Conservation (phyloP, 352 stramenopile species). For the Sclerospora graminicola region DNA sequence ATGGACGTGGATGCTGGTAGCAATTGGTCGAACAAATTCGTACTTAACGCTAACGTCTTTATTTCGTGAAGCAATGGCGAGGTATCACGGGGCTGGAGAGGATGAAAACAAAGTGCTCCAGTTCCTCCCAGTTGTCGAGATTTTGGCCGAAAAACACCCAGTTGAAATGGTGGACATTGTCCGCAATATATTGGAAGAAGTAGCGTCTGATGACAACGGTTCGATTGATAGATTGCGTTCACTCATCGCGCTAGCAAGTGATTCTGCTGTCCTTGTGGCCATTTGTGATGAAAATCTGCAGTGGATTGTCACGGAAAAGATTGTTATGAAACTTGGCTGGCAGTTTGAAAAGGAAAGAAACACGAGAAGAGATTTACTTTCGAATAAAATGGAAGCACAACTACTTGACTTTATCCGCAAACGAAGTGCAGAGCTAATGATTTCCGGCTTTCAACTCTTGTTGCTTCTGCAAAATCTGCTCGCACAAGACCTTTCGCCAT, state of each 20-base stretch:
- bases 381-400: constrained; percentile 4
- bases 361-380: neutral
- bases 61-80: constrained; percentile 21
- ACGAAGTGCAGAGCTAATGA: constrained; percentile 27
- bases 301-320: constrained; percentile 45
- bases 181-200: constrained; percentile 29
- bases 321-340: constrained; percentile 20
- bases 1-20: constrained; percentile 47
- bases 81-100: constrained; percentile 1
- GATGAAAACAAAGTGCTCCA: neutral
- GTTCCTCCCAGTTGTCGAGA: constrained; percentile 31
- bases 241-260: constrained; percentile 25
- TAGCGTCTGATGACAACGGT: constrained; percentile 1
- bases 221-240: constrained; percentile 10
- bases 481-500: constrained; percentile 1
- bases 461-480: constrained; percentile 32
- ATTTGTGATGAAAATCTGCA: constrained; percentile 51
- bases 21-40: constrained; percentile 35
- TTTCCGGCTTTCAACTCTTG: constrained; percentile 35
- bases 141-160: constrained; percentile 24
- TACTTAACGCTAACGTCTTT: constrained; percentile 39
- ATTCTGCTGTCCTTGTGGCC: constrained; percentile 25
- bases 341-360: constrained; percentile 14
- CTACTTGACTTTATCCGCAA: constrained; percentile 23
- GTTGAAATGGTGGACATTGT: constrained; percentile 44